Conservation (phyloP, 2,329 filamentous ascomycete species). For the Botrytis hyacinthi region DNA sequence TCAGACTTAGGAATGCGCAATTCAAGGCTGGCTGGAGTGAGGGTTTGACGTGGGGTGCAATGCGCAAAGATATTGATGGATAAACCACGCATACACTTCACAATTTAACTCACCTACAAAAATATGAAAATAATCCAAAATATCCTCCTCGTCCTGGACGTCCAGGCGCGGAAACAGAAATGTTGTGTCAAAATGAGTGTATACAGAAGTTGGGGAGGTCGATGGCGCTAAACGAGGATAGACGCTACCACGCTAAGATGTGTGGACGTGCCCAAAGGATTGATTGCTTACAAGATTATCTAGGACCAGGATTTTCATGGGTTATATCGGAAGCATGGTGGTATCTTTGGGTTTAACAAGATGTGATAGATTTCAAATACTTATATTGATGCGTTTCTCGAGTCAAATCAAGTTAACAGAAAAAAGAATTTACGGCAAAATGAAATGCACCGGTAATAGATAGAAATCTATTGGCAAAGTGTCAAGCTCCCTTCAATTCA, state of each 20-base stretch:
- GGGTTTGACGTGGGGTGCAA: constrained; percentile 29
- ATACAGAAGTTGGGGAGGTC: constrained; percentile 17
- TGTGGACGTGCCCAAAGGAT: constrained; percentile 19
- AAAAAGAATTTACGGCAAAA: background rate
- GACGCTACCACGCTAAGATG: constrained; percentile 18
- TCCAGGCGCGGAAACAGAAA: constrained; percentile 22
- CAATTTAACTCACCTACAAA: constrained; percentile 17
- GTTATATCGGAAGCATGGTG: background rate
- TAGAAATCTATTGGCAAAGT: constrained; percentile 9
- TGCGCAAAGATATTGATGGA: constrained; percentile 18
- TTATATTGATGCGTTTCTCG: background rate
- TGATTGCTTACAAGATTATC: constrained; percentile 18
- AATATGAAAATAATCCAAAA: constrained; percentile 22
- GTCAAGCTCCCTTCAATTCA: background rate
- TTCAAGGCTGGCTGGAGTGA: constrained; percentile 23
- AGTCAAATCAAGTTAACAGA: constrained; percentile 5
- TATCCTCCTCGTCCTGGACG: constrained; percentile 22
- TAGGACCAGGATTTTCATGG: constrained; percentile 8
- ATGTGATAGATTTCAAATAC: constrained; percentile 17
- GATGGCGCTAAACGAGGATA: constrained; percentile 22
- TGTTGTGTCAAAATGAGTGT: constrained; percentile 21
- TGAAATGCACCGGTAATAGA: background rate
- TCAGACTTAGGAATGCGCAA: constrained; percentile 27
- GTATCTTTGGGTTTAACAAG: background rate
- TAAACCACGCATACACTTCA: background rate